Evolutionary conservation across 495 filamentous ascomycete species (phyloP).

Genomic region (Trichoderma reesei): DNA sequence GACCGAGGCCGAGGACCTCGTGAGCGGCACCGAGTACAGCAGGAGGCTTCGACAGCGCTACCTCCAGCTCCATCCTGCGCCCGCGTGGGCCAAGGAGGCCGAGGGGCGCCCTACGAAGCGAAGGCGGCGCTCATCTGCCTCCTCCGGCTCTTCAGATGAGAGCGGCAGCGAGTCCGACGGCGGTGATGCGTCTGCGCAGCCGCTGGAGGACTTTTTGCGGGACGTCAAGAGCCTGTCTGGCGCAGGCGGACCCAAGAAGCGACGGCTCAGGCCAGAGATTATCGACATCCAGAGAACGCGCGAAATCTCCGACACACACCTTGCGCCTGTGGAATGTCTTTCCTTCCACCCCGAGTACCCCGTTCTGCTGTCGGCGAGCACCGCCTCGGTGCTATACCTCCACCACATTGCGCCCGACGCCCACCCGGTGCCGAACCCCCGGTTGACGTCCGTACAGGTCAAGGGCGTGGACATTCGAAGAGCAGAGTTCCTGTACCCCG

Average conservation of each 20-base stretch:
- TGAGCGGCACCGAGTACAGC: conserved; percentile 79
- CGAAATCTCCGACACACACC: conserved; percentile 39
- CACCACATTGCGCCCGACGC: conserved; percentile 76
- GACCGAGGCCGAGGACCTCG: conserved; percentile 71
- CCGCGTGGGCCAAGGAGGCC: conserved; percentile 61
- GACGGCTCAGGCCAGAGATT: conserved; percentile 71
- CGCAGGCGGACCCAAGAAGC: conserved; percentile 35
- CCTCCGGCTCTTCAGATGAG: conserved; percentile 32
- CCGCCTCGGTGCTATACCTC: conserved; percentile 72
- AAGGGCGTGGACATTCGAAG: conserved; percentile 69
- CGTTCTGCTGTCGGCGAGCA: conserved; percentile 79
- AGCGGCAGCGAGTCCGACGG: conserved; percentile 53
- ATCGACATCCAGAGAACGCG: conserved; percentile 65
- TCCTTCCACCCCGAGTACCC: conserved; percentile 82
- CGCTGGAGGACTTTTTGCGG: conserved; percentile 71
- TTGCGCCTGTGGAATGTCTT: conserved; percentile 74
- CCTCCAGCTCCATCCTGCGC: conserved; percentile 65
- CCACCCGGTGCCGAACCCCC: conserved; percentile 65
- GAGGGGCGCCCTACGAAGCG: conserved; percentile 38
- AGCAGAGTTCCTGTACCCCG: conserved; percentile 58
- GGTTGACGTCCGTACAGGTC: conserved; percentile 82
- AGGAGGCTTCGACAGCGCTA: conserved; percentile 72
- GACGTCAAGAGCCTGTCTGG: conserved; percentile 47
- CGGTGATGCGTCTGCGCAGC: conserved; percentile 51
- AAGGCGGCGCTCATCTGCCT: conserved; percentile 38